phyloP scores from a whole-genome alignment of 139 green algal genomes.

The Micractinium conductrix region DNA sequence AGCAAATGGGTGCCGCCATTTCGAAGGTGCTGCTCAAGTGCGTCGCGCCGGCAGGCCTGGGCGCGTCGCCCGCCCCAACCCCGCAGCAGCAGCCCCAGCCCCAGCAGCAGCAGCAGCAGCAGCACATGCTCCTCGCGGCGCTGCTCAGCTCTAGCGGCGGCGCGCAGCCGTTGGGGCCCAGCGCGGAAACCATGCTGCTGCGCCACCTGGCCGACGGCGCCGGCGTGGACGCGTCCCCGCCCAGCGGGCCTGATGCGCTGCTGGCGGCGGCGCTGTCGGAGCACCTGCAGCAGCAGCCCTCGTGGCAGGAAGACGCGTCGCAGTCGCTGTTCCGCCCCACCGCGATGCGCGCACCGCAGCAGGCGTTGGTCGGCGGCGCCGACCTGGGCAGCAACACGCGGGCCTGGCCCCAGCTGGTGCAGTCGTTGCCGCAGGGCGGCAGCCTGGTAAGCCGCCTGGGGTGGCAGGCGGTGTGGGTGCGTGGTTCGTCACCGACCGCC shows the following conservation, averaged over 20 bases:
- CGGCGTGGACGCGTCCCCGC: neutral
- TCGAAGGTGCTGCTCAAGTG: slow-evolving; percentile 3
- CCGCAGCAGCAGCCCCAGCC: neutral
- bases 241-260: neutral
- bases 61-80: neutral
- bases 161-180: neutral
- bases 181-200: neutral
- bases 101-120: neutral
- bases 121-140: neutral
- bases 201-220: neutral
- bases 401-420: neutral
- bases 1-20: slow-evolving; percentile 15
- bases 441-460: neutral
- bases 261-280: neutral
- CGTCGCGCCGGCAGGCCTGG: neutral
- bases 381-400: neutral
- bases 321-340: slow-evolving; percentile 6
- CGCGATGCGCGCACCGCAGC: neutral
- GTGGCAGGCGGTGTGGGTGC: neutral
- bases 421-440: neutral
- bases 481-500: too few species aligned
- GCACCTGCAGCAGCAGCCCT: neutral
- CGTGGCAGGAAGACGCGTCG: neutral
- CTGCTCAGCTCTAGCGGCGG: neutral
- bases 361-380: neutral